Percentiles rank a stretch among this genome's conserved stretches.
Conservation (phyloP, 305 asterid genomes). For the Solanum hybrid region DNA sequence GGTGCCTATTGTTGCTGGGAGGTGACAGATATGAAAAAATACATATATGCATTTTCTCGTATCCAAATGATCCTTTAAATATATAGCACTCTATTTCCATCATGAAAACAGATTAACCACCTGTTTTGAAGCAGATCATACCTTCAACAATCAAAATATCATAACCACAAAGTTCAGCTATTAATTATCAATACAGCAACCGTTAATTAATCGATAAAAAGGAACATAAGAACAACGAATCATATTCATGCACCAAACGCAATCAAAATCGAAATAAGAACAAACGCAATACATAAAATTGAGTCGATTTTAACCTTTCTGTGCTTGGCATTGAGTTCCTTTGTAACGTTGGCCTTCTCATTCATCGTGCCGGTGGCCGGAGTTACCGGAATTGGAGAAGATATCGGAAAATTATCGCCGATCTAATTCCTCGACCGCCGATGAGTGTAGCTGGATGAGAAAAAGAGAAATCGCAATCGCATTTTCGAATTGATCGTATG, state of each 20-base stretch:
- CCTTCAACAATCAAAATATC: neutral
- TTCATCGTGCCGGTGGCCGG: conserved; percentile 37
- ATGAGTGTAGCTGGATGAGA: neutral
- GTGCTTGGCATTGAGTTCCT: conserved; percentile 84
- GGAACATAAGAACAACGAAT: neutral
- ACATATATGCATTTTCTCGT: neutral
- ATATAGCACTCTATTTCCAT: neutral
- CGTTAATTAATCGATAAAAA: neutral
- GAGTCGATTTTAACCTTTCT: conserved; percentile 43
- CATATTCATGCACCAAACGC: neutral
- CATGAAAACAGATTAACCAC: neutral
- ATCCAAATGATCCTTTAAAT: neutral
- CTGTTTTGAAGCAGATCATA: neutral
- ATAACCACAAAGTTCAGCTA: neutral
- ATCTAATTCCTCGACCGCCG: neutral
- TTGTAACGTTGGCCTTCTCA: conserved; percentile 76
- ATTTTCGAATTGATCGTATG: neutral
- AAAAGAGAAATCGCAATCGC: neutral
- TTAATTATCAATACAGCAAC: neutral
- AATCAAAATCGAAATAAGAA: neutral
- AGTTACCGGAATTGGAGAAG: neutral
- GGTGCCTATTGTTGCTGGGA: neutral
- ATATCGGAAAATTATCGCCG: neutral
- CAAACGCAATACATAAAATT: neutral
- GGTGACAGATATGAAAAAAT: neutral